Conservation (phyloP, 805 yeast species). For the Candida nanaspora region DNA sequence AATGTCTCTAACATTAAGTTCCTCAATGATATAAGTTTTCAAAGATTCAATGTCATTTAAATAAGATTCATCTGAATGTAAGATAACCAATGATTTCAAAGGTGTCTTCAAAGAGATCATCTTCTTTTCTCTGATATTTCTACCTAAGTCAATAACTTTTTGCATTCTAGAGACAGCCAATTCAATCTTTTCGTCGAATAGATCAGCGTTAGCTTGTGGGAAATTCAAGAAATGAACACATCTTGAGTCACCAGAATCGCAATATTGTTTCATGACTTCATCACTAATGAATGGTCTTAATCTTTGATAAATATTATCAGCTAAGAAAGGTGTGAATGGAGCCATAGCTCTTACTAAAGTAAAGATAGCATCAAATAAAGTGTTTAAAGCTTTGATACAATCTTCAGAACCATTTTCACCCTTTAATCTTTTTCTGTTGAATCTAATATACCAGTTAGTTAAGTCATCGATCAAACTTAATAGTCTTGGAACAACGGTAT, state of each 20-base stretch:
- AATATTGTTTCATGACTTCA: constrained; percentile 42
- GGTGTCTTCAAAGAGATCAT: constrained; percentile 93
- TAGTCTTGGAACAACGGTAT: constrained; percentile 92
- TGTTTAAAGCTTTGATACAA: constrained; percentile 80
- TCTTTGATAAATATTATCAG: constrained; percentile 82
- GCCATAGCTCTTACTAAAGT: constrained; percentile 95
- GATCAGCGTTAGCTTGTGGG: constrained; percentile 76
- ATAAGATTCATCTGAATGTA: constrained; percentile 72
- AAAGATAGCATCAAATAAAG: constrained; percentile 83
- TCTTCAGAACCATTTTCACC: constrained; percentile 87
- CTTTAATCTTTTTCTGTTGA: constrained; percentile 96
- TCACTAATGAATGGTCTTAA: constrained; percentile 57
- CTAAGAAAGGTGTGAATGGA: constrained; percentile 94
- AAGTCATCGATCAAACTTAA: constrained; percentile 84
- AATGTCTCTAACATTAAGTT: constrained; percentile 85
- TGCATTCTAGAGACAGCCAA: constrained; percentile 93
- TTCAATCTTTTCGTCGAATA: constrained; percentile 79
- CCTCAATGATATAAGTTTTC: constrained; percentile 77
- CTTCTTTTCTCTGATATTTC: constrained; percentile 95
- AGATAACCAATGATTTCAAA: constrained; percentile 75
- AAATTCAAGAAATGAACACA: constrained; percentile 93
- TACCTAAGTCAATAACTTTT: constrained; percentile 90
- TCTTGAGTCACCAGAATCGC: constrained; percentile 52
- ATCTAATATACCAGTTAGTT: constrained; percentile 98
- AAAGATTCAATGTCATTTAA: constrained; percentile 72